Evolutionary conservation across 768 basidiomycete genomes (phyloP).

Genomic region (Trametes sanguinea): DNA sequence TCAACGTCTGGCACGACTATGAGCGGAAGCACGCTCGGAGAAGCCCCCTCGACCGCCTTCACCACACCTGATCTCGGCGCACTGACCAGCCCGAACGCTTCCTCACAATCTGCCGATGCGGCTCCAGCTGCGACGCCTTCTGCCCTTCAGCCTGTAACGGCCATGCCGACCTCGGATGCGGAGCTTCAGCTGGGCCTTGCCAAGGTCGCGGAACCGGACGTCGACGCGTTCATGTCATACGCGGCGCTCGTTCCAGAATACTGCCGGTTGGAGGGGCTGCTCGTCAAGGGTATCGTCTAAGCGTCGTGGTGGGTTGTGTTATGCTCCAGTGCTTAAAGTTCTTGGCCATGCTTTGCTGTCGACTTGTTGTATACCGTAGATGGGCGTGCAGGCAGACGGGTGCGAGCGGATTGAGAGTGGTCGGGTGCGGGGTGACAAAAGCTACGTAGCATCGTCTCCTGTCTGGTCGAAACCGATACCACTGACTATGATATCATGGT

Average conservation of each 20-base stretch:
- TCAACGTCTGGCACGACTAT: constrained; percentile 41
- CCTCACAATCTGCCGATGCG: constrained; percentile 34
- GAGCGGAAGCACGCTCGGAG: constrained; percentile 38
- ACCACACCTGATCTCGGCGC: constrained; percentile 64
- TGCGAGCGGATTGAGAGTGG: not conserved
- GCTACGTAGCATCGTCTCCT: constrained; percentile 17
- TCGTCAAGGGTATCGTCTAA: constrained; percentile 62
- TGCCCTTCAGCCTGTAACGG: constrained; percentile 67
- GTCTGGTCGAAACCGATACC: constrained; percentile 18
- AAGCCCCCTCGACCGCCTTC: constrained; percentile 52
- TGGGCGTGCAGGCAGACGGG: not conserved
- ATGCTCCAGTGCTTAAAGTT: constrained; percentile 1
- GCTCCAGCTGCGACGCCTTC: constrained; percentile 53
- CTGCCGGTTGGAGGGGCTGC: constrained; percentile 75
- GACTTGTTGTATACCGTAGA: constrained; percentile 24
- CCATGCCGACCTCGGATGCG: constrained; percentile 68
- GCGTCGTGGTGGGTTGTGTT: not conserved
- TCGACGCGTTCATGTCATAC: constrained; percentile 84
- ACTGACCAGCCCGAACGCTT: constrained; percentile 29
- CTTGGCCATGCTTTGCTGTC: constrained; percentile 24
- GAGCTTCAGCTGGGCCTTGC: constrained; percentile 77
- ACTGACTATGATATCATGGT: constrained; percentile 22
- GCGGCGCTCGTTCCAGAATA: constrained; percentile 86
- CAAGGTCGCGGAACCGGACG: constrained; percentile 82
- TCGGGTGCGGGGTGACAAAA: constrained; percentile 6